Evolutionary conservation across 2,329 filamentous ascomycete genomes (phyloP), one percentile per base, ranked within the genome.

Genomic region (Monascus ruber): DNA sequence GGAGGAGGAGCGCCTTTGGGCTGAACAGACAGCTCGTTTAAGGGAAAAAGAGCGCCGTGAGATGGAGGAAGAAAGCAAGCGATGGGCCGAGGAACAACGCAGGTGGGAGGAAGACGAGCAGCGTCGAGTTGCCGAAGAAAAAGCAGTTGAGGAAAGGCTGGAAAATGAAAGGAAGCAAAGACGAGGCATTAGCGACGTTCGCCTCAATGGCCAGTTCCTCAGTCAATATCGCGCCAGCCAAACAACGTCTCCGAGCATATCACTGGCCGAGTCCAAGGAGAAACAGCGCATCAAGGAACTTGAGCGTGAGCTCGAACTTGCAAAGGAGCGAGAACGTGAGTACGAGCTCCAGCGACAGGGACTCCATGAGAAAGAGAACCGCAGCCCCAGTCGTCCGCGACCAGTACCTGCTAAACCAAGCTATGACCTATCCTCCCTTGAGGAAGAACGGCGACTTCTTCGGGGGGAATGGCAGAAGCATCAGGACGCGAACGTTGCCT

Each of bases 141-240:
- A 75, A 28, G 83, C 83, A 47, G 76, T 79, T 2, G 81, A 87
- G 51, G 74, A 76, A 7, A 73, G 72, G 32, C 59, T 87, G 27
- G 75, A 76, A 36, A 71, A 80, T 42, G 83, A 89, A 54, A 75
- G 82, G 35, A 71, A 71, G 50, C 71, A 75, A 42, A 70, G 76
- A 40, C 72, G 76, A 44, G 71, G 69, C 24, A 68, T 67, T 45
- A 81, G 76, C 52, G 80, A 87, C 50, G 71, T 73, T 31, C 76
- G 80, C 45, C 69, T 94, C 24, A 81, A 80, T 43, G 87, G 87
- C 2, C 87, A 94, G 55, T 88, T 81, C 51, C 72, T 94, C 37
- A 89, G 84, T 54, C 83, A 94, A 56, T 94, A 94, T 57, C 82
- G 85, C 58, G 78, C 81, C 17, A 80, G 85, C 48, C 78, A 83